These are phyloP conservation scores for Scenedesmus sp. DNA, from an alignment of 163 green algal genomes.

Conservation along the genomic window DNA sequence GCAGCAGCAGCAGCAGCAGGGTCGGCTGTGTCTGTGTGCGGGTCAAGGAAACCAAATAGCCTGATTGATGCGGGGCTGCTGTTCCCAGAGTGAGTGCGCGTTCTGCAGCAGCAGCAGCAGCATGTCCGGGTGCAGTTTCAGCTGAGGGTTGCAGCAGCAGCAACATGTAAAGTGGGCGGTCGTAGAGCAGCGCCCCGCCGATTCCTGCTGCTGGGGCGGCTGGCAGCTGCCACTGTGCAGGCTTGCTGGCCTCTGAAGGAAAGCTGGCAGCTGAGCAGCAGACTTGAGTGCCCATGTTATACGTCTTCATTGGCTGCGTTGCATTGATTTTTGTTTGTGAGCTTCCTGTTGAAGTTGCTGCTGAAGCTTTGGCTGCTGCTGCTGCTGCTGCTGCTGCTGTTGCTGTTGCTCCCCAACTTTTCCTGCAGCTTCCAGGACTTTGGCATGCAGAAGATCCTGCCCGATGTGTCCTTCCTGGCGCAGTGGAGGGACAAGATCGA, in stretches of 20 bases:
- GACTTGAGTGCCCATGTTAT: no score
- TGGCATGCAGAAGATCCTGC: conserved; percentile 98
- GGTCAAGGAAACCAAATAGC: neutral
- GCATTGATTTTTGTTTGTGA: neutral
- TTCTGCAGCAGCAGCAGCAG: neutral
- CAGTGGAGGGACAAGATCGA: conserved; percentile 98
- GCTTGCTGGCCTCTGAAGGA: no score
- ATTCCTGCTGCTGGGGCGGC: no score
- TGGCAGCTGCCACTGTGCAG: no score
- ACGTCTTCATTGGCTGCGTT: no score
- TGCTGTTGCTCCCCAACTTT: conserved; percentile 18
- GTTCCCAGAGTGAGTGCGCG: no score
- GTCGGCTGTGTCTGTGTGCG: no score
- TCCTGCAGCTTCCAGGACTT: conserved; percentile 91
- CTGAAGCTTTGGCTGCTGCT: neutral
- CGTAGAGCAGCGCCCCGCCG: neutral
- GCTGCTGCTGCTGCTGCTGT: neutral
- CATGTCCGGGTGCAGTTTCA: neutral
- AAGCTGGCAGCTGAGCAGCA: no score
- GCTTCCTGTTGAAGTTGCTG: neutral
- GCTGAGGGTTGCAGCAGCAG: neutral
- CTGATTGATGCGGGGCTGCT: no score
- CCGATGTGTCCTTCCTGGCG: conserved; percentile 95
- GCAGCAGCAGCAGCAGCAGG: neutral
- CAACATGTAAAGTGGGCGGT: neutral